Conservation (phyloP, 179 eudicot species). For the Drosera spatulata region DNA sequence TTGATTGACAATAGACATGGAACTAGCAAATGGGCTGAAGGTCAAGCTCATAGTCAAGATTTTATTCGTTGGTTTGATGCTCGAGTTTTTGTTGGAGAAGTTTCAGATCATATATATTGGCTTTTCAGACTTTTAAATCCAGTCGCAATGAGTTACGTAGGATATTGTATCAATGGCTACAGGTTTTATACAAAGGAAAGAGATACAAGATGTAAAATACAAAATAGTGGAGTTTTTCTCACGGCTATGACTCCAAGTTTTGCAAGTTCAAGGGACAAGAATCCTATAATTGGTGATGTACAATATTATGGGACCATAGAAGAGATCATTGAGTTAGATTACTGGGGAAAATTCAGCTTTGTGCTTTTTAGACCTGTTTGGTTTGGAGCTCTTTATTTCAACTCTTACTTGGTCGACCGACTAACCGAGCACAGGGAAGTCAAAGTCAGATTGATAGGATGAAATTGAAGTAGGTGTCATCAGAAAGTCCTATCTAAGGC, state of each 20-base stretch:
- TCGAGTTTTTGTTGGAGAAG: background rate
- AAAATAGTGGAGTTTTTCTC: conserved; percentile 6
- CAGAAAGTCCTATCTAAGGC: no score
- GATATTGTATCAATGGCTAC: conserved; percentile 4
- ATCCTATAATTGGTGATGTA: conserved; percentile 3
- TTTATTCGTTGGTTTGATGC: conserved; percentile 5
- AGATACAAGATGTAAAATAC: background rate
- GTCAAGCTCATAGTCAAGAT: conserved; percentile 1
- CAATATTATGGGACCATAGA: conserved; percentile 4
- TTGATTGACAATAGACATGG: background rate
- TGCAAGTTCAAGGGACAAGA: conserved; percentile 4
- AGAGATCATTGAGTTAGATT: conserved; percentile 8
- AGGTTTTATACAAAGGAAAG: background rate
- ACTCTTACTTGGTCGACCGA: no score
- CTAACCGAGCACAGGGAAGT: no score
- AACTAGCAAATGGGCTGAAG: conserved; percentile 7
- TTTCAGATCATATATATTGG: background rate
- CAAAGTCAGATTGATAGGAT: no score
- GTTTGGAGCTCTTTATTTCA: no score
- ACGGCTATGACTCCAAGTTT: conserved; percentile 5
- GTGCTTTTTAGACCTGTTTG: conserved; percentile 5
- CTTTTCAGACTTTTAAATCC: conserved; percentile 5
- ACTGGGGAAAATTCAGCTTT: conserved; percentile 5
- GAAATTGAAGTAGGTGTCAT: no score
- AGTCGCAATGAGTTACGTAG: background rate